Evolutionary conservation across 2,329 filamentous ascomycete genomes (phyloP).

Genomic region (Aureobasidium namibiae): DNA sequence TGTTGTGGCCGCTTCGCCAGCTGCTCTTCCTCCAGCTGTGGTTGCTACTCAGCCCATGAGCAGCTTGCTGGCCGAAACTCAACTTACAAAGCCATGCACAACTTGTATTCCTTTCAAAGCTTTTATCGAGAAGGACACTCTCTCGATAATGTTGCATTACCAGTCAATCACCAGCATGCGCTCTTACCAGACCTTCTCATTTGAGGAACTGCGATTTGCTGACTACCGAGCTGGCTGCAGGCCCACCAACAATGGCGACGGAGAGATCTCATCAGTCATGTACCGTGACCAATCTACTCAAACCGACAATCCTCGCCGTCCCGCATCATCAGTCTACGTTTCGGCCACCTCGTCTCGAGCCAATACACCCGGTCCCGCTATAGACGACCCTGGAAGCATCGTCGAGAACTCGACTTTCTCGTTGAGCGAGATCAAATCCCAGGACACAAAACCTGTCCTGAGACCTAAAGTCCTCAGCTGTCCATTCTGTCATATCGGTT

Average conservation of each 20-base stretch:
- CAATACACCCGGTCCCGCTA: slow-evolving; percentile 35
- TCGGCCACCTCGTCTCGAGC: slow-evolving; percentile 35
- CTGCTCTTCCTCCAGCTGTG: neutral
- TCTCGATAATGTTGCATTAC: too few relatives aligned
- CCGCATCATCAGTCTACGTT: slow-evolving; percentile 24
- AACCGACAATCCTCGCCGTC: slow-evolving; percentile 17
- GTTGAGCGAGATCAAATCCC: neutral
- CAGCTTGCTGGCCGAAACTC: slow-evolving; percentile 17
- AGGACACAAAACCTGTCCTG: neutral
- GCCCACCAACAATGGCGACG: too few relatives aligned
- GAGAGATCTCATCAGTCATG: too few relatives aligned
- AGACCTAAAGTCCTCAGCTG: neutral
- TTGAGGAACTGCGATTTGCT: slow-evolving; percentile 57
- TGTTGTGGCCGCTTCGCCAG: neutral
- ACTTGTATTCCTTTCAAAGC: slow-evolving; percentile 57
- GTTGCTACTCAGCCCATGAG: neutral
- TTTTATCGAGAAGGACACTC: slow-evolving; percentile 68
- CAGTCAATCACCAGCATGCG: slow-evolving; percentile 74
- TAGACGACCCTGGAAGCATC: slow-evolving; percentile 31
- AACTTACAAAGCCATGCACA: slow-evolving; percentile 54
- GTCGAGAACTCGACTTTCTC: neutral
- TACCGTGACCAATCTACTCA: neutral
- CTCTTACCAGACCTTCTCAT: slow-evolving; percentile 79
- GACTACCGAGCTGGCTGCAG: slow-evolving; percentile 85
- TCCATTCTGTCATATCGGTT: neutral